These are phyloP conservation scores for Debaryomyces udenii DNA, from an alignment of 1,139 yeast species.

Conservation along the genomic window DNA sequence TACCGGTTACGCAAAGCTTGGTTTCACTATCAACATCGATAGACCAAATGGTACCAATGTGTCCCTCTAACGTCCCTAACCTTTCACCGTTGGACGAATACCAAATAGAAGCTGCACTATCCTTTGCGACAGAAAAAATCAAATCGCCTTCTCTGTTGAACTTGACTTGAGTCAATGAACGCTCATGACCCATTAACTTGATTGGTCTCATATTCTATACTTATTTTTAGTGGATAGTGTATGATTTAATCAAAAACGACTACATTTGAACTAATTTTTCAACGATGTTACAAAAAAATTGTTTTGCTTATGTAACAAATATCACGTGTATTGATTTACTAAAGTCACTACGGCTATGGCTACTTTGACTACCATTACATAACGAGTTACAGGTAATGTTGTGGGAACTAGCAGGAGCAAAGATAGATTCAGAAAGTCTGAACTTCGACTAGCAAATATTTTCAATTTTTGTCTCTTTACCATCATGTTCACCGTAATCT, in stretches of 20 bases:
- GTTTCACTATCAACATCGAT: slow-evolving; percentile 81
- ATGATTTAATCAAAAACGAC: not conserved
- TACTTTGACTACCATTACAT: too few relatives aligned
- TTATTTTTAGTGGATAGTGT: not conserved
- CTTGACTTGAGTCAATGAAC: slow-evolving; percentile 88
- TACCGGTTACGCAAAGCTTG: slow-evolving; percentile 77
- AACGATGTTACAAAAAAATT: slow-evolving; percentile 13
- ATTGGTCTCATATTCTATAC: slow-evolving; percentile 47
- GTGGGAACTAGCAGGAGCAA: too few relatives aligned
- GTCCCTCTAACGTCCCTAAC: slow-evolving; percentile 85
- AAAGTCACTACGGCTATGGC: not conserved
- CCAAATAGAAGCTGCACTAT: slow-evolving; percentile 88
- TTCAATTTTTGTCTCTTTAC: slow-evolving; percentile 52
- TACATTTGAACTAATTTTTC: slow-evolving; percentile 10
- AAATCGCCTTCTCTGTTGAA: slow-evolving; percentile 95
- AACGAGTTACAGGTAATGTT: too few relatives aligned
- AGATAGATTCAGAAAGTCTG: too few relatives aligned
- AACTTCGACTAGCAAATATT: too few relatives aligned
- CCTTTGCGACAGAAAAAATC: slow-evolving; percentile 90
- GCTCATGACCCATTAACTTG: slow-evolving; percentile 77
- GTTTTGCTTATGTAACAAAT: slow-evolving; percentile 6
- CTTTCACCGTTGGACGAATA: slow-evolving; percentile 95
- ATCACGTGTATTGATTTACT: slow-evolving; percentile 6
- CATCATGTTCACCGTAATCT: slow-evolving; percentile 67
- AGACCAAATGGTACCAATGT: slow-evolving; percentile 94